Evolutionary conservation across 495 filamentous ascomycete species (phyloP).

Genomic region (Aspergillus homomorphus): DNA sequence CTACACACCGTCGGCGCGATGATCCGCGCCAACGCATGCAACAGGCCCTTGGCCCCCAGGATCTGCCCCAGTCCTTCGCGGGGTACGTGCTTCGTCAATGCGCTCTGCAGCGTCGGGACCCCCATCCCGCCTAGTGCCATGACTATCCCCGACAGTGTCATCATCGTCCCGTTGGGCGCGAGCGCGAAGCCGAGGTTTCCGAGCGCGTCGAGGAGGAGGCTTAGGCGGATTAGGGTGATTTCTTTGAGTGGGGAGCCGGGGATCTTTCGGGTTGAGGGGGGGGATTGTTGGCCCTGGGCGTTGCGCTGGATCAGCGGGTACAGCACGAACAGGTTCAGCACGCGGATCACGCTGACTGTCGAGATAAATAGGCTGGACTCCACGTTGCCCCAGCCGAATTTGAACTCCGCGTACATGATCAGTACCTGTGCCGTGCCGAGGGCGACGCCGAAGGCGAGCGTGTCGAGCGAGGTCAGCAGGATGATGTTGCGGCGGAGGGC

Average conservation of each 20-base stretch:
- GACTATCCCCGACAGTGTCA: conserved; percentile 65
- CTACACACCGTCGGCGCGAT: conserved; percentile 79
- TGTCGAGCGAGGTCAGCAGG: conserved; percentile 75
- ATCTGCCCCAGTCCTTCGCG: conserved; percentile 75
- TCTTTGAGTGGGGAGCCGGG: conserved; percentile 78
- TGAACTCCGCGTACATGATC: conserved; percentile 72
- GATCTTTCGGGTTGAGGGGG: conserved; percentile 42
- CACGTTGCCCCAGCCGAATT: conserved; percentile 77
- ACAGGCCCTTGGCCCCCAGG: conserved; percentile 78
- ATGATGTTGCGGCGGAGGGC: conserved; percentile 74
- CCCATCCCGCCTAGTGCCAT: conserved; percentile 80
- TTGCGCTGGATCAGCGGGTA: conserved; percentile 69
- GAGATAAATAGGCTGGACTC: conserved; percentile 77
- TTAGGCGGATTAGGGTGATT: conserved; percentile 67
- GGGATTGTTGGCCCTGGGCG: conserved; percentile 51
- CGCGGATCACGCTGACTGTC: conserved; percentile 68
- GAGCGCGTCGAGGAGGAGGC: conserved; percentile 72
- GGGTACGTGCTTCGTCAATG: conserved; percentile 88
- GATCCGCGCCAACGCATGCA: conserved; percentile 80
- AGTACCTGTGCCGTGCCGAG: conserved; percentile 77
- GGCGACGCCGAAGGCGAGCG: conserved; percentile 71
- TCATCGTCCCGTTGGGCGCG: conserved; percentile 50
- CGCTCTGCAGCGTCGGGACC: conserved; percentile 74
- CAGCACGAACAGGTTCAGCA: conserved; percentile 67
- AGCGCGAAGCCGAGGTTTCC: conserved; percentile 74